phyloP scores from a whole-genome alignment of 2,329 filamentous ascomycete genomes.

The Trichothecium roseum region DNA sequence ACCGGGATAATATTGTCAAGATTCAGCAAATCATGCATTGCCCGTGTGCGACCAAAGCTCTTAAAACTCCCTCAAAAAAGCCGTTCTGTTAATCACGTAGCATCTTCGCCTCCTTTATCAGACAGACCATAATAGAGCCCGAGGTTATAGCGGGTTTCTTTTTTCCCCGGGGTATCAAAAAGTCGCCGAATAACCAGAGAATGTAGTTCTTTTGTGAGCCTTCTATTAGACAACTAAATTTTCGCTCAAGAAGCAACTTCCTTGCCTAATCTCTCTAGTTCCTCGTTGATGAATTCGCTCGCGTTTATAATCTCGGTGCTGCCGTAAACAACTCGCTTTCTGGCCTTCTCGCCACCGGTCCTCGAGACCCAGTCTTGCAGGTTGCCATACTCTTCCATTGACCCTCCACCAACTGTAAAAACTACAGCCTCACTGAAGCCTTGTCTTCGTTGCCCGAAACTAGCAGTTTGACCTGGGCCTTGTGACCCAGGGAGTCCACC shows the following conservation, averaged over 20 bases:
- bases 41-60: no score
- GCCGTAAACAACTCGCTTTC: conserved; percentile 83
- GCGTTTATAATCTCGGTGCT: conserved; percentile 76
- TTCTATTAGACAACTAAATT: conserved; percentile 8
- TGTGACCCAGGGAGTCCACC: conserved; percentile 40
- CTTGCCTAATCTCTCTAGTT: conserved; percentile 51
- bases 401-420: conserved; percentile 92
- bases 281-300: conserved; percentile 52
- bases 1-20: no score
- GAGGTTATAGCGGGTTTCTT: no score
- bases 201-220: not conserved
- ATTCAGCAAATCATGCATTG: no score
- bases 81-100: no score
- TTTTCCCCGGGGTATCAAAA: no score
- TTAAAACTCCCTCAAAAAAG: no score
- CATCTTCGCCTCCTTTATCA: no score
- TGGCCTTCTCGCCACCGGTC: conserved; percentile 55
- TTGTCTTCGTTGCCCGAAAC: conserved; percentile 82
- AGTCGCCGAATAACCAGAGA: no score
- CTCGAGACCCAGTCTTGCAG: conserved; percentile 89
- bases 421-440: conserved; percentile 85
- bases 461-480: conserved; percentile 59
- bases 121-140: no score
- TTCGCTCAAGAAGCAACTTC: conserved; percentile 33
- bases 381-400: conserved; percentile 98